Base-by-base conservation (phyloP, 2,329 filamentous ascomycete species). In the Trichoderma arundinaceum region DNA sequence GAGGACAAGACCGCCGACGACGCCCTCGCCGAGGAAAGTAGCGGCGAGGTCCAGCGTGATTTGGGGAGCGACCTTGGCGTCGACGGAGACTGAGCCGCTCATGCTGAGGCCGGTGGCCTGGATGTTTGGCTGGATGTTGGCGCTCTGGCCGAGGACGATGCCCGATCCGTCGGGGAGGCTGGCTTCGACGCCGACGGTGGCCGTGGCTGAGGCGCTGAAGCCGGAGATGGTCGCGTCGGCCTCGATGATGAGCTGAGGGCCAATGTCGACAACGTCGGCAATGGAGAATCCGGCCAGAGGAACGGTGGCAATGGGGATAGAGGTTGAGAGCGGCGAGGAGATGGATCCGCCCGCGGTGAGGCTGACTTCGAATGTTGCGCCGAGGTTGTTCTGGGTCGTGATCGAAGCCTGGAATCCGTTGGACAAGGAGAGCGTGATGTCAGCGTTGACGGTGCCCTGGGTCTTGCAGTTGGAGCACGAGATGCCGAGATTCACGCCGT, bases 91-190 rank as follows among this genome's bases (percentile, higher is more conserved):
- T 9, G 41, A 48, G 19, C 56, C 64, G 33, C 46, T 60, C 4
- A 60, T 4, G 12, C 22, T 4, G 13, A 56, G 63, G 28, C 48
- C 48, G 33, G 13, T 54, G 33, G 48, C 28, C n/a, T 7, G 2
- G 38, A 65, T 46, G 32, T 12, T 35, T 0, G 64, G 64, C 8
- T 48, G n/a, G 17, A 66, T 28, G 49, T 61, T 49, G 12, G 54
- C 17, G 22, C 22, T 13, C 57, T 19, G 51, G 32, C 51, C 41
- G 41, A 67, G 44, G 1, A 41, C 39, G 35, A 62, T 58, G 38
- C 53, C 58, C 8, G 58, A 61, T 15, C 58, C 65, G 38, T 67
- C 65, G 35, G 65, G 65, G 12, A 67, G 53, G 22, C 35, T 67
- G 28, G 63, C 63, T 7, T 43, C 10, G 13, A 53, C 53, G 12